A percentile compares a stretch with the other conserved stretches of the same genome.
Evolutionary conservation across 495 filamentous ascomycete species (phyloP).

Genomic region (Penicillium canariense): DNA sequence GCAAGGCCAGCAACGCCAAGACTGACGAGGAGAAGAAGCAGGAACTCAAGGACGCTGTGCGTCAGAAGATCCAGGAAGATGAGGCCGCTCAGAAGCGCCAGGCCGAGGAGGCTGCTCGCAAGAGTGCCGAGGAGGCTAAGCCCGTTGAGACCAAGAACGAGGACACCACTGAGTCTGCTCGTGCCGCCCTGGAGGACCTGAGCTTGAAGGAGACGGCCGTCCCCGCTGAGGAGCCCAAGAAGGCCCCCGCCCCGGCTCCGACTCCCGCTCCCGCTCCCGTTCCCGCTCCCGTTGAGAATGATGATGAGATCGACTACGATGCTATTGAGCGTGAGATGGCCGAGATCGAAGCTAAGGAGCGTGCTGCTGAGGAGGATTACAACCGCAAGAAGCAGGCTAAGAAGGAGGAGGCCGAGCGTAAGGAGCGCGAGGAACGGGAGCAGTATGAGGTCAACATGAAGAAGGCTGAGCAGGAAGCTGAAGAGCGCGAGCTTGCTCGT

Average conservation of each 20-base stretch:
- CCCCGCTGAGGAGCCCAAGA: slow-evolving; percentile 35
- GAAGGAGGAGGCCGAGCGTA: slow-evolving; percentile 60
- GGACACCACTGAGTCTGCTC: slow-evolving; percentile 36
- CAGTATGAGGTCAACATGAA: slow-evolving; percentile 55
- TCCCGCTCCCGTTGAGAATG: slow-evolving; percentile 26
- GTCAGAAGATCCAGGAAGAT: slow-evolving; percentile 57
- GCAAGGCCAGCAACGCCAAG: slow-evolving; percentile 50
- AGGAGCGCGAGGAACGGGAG: slow-evolving; percentile 51
- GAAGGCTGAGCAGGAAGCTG: slow-evolving; percentile 56
- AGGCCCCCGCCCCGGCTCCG: slow-evolving; percentile 20
- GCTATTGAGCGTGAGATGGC: slow-evolving; percentile 51
- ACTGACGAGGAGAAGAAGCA: slow-evolving; percentile 69
- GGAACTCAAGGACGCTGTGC: slow-evolving; percentile 66
- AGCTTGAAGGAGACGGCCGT: slow-evolving; percentile 39
- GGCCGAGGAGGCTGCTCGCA: slow-evolving; percentile 48
- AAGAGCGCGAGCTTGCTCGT: slow-evolving; percentile 53
- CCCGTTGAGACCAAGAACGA: slow-evolving; percentile 43
- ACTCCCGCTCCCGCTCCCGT: slow-evolving; percentile 13
- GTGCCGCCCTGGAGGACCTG: slow-evolving; percentile 35
- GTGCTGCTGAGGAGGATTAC: slow-evolving; percentile 58
- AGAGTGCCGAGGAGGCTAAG: slow-evolving; percentile 47
- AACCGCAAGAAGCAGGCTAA: slow-evolving; percentile 58
- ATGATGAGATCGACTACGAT: slow-evolving; percentile 53
- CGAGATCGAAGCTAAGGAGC: slow-evolving; percentile 59
- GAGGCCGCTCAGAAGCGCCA: slow-evolving; percentile 51